Evolutionary conservation across 768 basidiomycete genomes (phyloP).

Genomic region (Rhodocollybia butyracea): DNA sequence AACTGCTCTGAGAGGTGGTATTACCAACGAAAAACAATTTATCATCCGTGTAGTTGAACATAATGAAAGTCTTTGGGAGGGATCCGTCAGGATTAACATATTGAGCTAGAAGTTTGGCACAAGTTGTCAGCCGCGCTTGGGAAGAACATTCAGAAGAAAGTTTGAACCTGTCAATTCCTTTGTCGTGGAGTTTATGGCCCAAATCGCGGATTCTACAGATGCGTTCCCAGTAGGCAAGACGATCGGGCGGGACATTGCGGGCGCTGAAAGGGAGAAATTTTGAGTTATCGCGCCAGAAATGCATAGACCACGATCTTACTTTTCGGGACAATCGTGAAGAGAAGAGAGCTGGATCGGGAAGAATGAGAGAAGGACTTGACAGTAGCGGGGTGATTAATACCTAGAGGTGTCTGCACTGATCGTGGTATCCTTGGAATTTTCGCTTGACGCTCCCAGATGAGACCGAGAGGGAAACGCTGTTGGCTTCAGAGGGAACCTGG

Average conservation of each 20-base stretch:
- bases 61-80: slow-evolving; percentile 33
- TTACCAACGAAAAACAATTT: slow-evolving; percentile 42
- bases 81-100: slow-evolving; percentile 44
- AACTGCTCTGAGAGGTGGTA: slow-evolving; percentile 35
- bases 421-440: slow-evolving; percentile 2
- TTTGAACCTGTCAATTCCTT: slow-evolving; percentile 36
- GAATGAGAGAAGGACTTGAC: neutral
- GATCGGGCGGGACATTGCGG: slow-evolving; percentile 28
- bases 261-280: slow-evolving; percentile 21
- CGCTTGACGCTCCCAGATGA: slow-evolving; percentile 35
- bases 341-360: slow-evolving; percentile 23
- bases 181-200: slow-evolving; percentile 36
- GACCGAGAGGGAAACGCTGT: slow-evolving; percentile 33
- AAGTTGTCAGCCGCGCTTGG: neutral
- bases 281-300: neutral
- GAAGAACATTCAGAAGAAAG: neutral
- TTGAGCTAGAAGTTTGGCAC: slow-evolving; percentile 28
- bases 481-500: slow-evolving; percentile 33
- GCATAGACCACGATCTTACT: slow-evolving; percentile 23
- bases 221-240: slow-evolving; percentile 7
- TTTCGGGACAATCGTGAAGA: slow-evolving; percentile 32
- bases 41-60: slow-evolving; percentile 37
- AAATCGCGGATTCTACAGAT: slow-evolving; percentile 43
- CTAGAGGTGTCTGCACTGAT: neutral
- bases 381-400: neutral